These are phyloP conservation scores for Erodium moschatum DNA, from an alignment of 441 rosid genomes.

Conservation along the genomic window DNA sequence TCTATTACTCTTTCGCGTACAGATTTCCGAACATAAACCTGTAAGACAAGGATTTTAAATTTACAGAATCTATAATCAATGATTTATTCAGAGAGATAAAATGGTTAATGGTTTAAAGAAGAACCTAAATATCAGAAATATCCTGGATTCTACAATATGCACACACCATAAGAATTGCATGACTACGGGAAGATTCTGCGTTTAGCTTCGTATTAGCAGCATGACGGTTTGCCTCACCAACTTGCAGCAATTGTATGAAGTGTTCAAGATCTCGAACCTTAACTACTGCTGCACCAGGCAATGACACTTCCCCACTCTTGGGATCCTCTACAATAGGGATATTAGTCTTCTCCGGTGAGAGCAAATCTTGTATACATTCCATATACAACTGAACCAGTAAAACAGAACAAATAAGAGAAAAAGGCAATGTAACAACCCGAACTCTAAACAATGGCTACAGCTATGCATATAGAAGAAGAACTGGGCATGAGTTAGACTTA, in stretches of 20 bases:
- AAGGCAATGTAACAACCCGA: not conserved
- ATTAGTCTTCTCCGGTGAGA: constrained; percentile 74
- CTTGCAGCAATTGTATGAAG: constrained; percentile 64
- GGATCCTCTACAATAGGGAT: constrained; percentile 88
- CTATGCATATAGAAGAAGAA: too few relatives aligned
- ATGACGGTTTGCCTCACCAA: constrained; percentile 91
- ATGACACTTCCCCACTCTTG: constrained; percentile 84
- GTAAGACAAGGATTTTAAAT: constrained; percentile 19
- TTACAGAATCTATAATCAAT: not conserved
- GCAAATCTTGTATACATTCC: constrained; percentile 97
- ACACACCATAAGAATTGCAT: constrained; percentile 84
- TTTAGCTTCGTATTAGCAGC: constrained; percentile 95
- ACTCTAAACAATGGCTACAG: too few relatives aligned
- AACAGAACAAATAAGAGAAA: constrained; percentile 12
- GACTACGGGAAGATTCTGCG: constrained; percentile 95
- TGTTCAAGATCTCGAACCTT: constrained; percentile 72
- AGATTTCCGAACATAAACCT: constrained; percentile 76
- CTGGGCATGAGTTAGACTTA: not conserved
- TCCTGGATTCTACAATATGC: constrained; percentile 8
- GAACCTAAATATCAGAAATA: constrained; percentile 8
- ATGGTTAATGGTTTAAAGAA: not conserved
- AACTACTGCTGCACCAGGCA: constrained; percentile 78
- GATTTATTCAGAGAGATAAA: constrained; percentile 8
- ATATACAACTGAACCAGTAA: constrained; percentile 65
- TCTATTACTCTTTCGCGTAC: constrained; percentile 44